Conservation (phyloP, 306 rosid genomes). For the Leucaena leucocephala region DNA sequence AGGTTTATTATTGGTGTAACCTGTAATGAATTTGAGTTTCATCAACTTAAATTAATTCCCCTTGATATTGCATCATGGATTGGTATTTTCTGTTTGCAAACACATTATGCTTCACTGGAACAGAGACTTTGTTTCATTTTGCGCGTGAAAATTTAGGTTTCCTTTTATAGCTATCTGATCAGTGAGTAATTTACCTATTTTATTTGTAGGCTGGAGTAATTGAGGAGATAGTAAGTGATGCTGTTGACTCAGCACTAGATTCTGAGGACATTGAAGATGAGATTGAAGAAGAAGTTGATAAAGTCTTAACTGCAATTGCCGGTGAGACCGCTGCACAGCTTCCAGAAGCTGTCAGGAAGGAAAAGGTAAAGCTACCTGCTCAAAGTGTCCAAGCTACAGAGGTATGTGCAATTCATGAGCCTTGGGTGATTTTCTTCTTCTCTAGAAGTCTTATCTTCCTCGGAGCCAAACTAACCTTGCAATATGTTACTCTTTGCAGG, state of each 20-base stretch:
- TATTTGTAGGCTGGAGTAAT: slow-evolving; percentile 88
- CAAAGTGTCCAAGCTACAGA: slow-evolving; percentile 51
- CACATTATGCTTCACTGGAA: not conserved
- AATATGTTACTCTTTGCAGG: slow-evolving; percentile 42
- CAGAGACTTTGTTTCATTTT: not conserved
- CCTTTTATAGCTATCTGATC: not conserved
- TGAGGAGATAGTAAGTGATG: slow-evolving; percentile 86
- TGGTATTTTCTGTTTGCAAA: not conserved
- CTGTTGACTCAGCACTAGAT: slow-evolving; percentile 82
- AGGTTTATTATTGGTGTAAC: not conserved
- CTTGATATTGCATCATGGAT: not conserved
- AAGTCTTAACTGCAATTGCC: slow-evolving; percentile 85
- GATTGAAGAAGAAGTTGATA: slow-evolving; percentile 97
- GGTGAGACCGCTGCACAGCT: slow-evolving; percentile 97
- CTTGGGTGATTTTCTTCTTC: not conserved
- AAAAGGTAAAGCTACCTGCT: slow-evolving; percentile 67
- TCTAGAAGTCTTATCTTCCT: not conserved
- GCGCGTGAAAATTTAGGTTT: not conserved
- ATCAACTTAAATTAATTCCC: not conserved
- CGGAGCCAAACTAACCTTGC: slow-evolving; percentile 28
- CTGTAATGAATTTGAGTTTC: not conserved
- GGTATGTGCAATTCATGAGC: slow-evolving; percentile 44
- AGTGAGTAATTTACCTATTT: not conserved
- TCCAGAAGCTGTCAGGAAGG: slow-evolving; percentile 87
- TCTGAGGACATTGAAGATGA: slow-evolving; percentile 95